Evolutionary conservation across 1,284 basidiomycete species (phyloP).

Genomic region (Irpex sp.): DNA sequence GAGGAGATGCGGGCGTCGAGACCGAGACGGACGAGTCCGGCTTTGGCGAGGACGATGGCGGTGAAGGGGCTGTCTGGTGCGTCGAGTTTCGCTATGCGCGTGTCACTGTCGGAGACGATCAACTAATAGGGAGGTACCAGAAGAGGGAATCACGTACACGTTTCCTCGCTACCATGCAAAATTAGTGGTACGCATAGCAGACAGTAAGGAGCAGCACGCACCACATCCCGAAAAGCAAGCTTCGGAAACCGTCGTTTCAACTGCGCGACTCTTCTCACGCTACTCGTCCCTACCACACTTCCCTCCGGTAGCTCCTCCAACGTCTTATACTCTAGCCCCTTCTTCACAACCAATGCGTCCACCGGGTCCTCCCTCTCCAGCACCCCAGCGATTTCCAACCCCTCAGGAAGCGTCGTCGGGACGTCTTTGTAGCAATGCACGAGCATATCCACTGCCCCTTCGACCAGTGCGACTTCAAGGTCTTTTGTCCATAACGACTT

Average conservation of each 20-base stretch:
- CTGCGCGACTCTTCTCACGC: constrained; percentile 91
- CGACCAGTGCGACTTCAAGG: constrained; percentile 80
- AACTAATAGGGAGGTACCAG: neutral
- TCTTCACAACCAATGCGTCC: constrained; percentile 88
- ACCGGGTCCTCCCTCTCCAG: constrained; percentile 87
- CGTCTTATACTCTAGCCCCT: constrained; percentile 67
- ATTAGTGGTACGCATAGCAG: too few relatives aligned
- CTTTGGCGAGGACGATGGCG: constrained; percentile 91
- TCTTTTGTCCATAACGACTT: constrained; percentile 96
- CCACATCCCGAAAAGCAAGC: constrained; percentile 87
- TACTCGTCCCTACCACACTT: constrained; percentile 91
- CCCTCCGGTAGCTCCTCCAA: constrained; percentile 88
- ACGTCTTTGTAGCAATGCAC: constrained; percentile 95
- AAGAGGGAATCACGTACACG: constrained; percentile 47
- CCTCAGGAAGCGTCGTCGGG: constrained; percentile 82
- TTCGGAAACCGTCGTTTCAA: constrained; percentile 77
- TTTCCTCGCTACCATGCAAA: constrained; percentile 62
- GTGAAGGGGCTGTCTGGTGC: constrained; percentile 80
- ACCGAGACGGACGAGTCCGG: constrained; percentile 84
- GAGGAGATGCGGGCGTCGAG: constrained; percentile 78
- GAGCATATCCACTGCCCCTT: constrained; percentile 83
- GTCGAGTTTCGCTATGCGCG: constrained; percentile 91
- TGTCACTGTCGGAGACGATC: constrained; percentile 51
- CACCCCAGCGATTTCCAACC: constrained; percentile 85
- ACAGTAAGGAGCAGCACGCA: constrained; percentile 29